Evolutionary conservation across 805 yeast genomes (phyloP).

Genomic region (Saccharomycopsis javanensis): DNA sequence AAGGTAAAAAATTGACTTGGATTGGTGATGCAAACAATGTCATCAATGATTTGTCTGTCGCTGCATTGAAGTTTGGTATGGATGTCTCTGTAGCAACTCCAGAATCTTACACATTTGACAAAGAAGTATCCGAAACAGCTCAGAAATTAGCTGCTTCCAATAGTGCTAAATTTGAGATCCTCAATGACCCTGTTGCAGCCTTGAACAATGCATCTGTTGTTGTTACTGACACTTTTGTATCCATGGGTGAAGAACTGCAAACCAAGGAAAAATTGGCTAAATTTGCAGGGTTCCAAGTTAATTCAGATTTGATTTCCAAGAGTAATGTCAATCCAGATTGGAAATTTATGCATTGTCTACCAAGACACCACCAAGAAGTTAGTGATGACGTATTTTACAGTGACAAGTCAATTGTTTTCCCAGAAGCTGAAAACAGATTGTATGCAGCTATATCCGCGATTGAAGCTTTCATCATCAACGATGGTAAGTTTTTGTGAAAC

Average conservation of each 20-base stretch:
- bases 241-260: conserved; percentile 95
- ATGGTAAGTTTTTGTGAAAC: conserved; percentile 45
- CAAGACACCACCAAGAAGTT: conserved; percentile 92
- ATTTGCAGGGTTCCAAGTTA: conserved; percentile 81
- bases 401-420: conserved; percentile 75
- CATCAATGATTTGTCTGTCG: conserved; percentile 84
- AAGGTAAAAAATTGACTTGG: conserved; percentile 71
- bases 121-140: conserved; percentile 46
- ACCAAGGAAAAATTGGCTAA: conserved; percentile 61
- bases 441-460: conserved; percentile 94
- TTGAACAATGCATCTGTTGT: conserved; percentile 65
- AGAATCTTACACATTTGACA: conserved; percentile 52
- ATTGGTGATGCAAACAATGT: conserved; percentile 96
- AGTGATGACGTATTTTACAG: conserved; percentile 87
- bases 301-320: conserved; percentile 45
- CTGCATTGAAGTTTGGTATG: conserved; percentile 77
- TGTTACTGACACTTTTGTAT: conserved; percentile 94
- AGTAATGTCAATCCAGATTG: conserved; percentile 57
- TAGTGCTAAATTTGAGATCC: conserved; percentile 43
- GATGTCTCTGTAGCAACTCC: conserved; percentile 82
- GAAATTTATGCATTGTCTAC: conserved; percentile 97
- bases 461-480: conserved; percentile 80
- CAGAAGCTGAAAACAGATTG: conserved; percentile 91
- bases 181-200: conserved; percentile 70
- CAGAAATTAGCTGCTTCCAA: conserved; percentile 39